Base-by-base conservation (phyloP, 2,329 filamentous ascomycete genomes). In the Lasiodiplodia citricola region DNA sequence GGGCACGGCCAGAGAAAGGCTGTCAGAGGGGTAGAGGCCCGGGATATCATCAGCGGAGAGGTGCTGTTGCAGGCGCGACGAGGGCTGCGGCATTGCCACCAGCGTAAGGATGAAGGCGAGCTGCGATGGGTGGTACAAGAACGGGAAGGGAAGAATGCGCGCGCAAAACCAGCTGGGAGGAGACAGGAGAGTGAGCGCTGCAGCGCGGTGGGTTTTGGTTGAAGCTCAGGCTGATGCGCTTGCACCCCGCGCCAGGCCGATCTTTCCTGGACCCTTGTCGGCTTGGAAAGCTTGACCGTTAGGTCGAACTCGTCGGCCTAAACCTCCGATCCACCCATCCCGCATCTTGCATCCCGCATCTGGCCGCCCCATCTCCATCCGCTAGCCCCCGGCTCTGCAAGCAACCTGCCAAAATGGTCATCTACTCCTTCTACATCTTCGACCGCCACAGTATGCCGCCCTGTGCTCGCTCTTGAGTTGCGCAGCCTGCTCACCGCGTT, bases 391-490 rank as follows among this genome's bases (percentile, higher is more conserved):
- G 10, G 31, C 58, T 14, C 35, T n/a, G 7, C 56, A 57, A 3
- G 18, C n/a, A 35, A 16, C 11, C 62, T 41, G 51, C 38, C 80
- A 84, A 74, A 78, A 98, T 99, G 96, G 90, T 92, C 70, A 92
- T 98, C 81, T 98, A 96, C 83, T 94, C 94, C 70, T 97, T 99
- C 83, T 97, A 97, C 86, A 97, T 99, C 79, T 99, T 99, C 80
- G 96, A 99, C 83, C 91, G 96, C 73, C 96, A 99, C 83, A 97
- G 96, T 97, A 87, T 78, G 88, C 77, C 60, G 6, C 47, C n/a
- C 38, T 25, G n/a, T 50, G 41, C 23, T 21, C 62, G 3, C 14
- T 1, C 60, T 38, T 47, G 21, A 47, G 18, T 47, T 47, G 44
- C 44, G 18, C 44, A 21, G n/a, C 25, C 67, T 47, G 74, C 67